Conservation (phyloP, 169 alveolate species). For the Plasmodium gaboni region DNA sequence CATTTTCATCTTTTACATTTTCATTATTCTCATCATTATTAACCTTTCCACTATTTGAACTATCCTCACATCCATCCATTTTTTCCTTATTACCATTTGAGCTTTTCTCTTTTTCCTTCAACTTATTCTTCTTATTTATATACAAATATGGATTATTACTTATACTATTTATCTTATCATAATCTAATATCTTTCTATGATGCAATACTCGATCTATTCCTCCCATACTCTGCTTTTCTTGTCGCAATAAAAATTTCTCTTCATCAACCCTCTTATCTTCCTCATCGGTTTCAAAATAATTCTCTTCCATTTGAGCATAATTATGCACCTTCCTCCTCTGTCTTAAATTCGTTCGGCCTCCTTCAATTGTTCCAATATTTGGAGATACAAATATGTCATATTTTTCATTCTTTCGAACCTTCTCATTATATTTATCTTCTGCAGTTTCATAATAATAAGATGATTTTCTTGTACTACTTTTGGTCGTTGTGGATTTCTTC, state of each 20-base stretch:
- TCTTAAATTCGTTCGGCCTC: constrained; percentile 67
- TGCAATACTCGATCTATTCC: constrained; percentile 86
- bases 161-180: constrained; percentile 47
- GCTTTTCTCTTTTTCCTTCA: background rate
- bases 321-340: constrained; percentile 49
- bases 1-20: background rate
- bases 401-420: constrained; percentile 30
- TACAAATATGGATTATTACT: constrained; percentile 49
- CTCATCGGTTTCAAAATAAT: constrained; percentile 71
- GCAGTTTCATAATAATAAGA: constrained; percentile 21
- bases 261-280: constrained; percentile 76
- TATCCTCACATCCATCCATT: background rate
- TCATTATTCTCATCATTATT: background rate
- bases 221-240: constrained; percentile 80
- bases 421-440: constrained; percentile 60
- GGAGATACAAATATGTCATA: constrained; percentile 68
- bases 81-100: background rate
- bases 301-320: constrained; percentile 58
- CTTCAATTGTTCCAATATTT: constrained; percentile 49
- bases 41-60: background rate
- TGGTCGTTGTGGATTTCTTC: constrained; percentile 24
- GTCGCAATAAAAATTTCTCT: constrained; percentile 61
- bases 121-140: constrained; percentile 29
- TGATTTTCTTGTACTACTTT: constrained; percentile 4
- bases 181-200: constrained; percentile 78